Conservation (phyloP, 345 rosid genomes). For the Schrenkiella parvula region DNA sequence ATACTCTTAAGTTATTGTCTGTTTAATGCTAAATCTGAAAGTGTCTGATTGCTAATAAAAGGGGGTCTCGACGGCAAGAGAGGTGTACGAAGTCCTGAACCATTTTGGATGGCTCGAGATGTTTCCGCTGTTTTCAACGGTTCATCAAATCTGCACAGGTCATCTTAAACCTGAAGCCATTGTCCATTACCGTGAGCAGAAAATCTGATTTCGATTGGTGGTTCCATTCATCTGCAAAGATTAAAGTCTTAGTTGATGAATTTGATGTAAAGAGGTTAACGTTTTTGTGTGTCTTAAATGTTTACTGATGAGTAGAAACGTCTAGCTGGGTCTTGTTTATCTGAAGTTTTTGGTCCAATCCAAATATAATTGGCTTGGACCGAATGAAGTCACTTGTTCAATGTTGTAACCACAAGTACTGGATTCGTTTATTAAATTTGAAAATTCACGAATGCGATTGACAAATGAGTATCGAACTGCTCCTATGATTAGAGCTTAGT, state of each 20-base stretch:
- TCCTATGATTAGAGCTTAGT: too few species aligned
- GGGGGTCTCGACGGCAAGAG: slow-evolving; percentile 92
- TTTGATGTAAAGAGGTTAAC: background rate
- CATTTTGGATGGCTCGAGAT: slow-evolving; percentile 76
- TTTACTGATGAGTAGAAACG: background rate
- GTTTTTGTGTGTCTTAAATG: background rate
- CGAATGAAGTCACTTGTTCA: background rate
- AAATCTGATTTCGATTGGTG: slow-evolving; percentile 12
- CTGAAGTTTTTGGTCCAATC: background rate
- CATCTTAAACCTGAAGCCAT: slow-evolving; percentile 82
- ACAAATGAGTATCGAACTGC: too few species aligned
- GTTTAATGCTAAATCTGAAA: background rate
- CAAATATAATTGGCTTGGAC: background rate
- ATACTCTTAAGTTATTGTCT: background rate
- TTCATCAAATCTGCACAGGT: slow-evolving; percentile 70
- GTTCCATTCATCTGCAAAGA: background rate
- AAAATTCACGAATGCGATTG: background rate
- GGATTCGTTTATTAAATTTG: background rate
- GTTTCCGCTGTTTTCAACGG: slow-evolving; percentile 82
- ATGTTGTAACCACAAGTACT: slow-evolving; percentile 1
- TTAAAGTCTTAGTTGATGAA: background rate
- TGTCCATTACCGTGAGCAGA: slow-evolving; percentile 69
- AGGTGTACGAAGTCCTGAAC: slow-evolving; percentile 75
- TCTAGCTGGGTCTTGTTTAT: background rate
- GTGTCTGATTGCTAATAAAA: slow-evolving; percentile 21